Evolutionary conservation across 345 rosid genomes (phyloP), one percentile per base, ranked within the genome.

Genomic region (Luvunga scandens): DNA sequence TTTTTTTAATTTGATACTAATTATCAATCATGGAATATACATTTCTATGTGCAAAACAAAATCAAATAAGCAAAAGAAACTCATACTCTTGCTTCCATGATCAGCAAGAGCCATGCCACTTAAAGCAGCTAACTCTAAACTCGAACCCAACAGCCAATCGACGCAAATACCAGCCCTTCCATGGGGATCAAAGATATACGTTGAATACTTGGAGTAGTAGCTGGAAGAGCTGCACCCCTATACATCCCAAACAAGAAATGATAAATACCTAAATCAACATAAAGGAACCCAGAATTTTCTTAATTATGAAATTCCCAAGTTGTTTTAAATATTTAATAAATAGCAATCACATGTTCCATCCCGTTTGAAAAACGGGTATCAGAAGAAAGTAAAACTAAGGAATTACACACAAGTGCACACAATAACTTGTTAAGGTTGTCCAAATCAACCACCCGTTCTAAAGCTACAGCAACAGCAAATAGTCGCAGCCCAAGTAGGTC

Each of bases 141-240:
- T 95, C 53, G 99, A 93, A 66, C 98, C 98, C 34, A 91, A n/a
- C n/a, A n/a, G n/a, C n/a, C n/a, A n/a, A n/a, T n/a, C n/a, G n/a
- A n/a, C n/a, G n/a, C n/a, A n/a, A 62, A 95, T 89, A 48, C 99
- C 97, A 75, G 94, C 96, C 83, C 98, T 90, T 72, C 98, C 99
- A 22, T 77, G 86, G 38, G 97, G 93, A 83, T 92, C 96, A 61
- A 93, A 93, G 81, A 93, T 89, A 81, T 36, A 36, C 91, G 92
- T 66, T 94, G 92, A 39, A 86, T 69, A 60, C 91, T 77, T 0
- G 94, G 94, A 64, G 85, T 89, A 81, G 90, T 93, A 21, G 82
- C 90, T 3, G 99, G 98, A 74, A 33, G 36, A 33, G 36, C 36
- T 33, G 36, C 36, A 33, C 36, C 36, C 6, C 1, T 33, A 5